Evolutionary conservation across 2,329 filamentous ascomycete species (phyloP).

Genomic region (Hysterium pulicare): DNA sequence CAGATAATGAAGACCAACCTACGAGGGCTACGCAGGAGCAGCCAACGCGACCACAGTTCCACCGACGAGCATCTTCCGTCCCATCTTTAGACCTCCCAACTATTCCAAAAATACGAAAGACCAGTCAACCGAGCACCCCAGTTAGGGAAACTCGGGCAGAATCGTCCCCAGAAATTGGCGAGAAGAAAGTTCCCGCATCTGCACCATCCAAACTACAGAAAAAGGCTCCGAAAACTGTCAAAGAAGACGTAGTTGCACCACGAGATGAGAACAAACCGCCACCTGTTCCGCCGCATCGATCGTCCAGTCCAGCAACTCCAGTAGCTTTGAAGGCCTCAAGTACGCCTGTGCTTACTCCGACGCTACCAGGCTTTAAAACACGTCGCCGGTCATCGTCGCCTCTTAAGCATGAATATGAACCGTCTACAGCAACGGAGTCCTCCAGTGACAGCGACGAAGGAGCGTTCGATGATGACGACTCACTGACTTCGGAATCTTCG

Average conservation of each 20-base stretch:
- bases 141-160: constrained; percentile 16
- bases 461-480: constrained; percentile 49
- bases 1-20: constrained; percentile 25
- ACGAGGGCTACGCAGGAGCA: constrained; percentile 17
- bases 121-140: constrained; percentile 37
- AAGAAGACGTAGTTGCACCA: constrained; percentile 12
- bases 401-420: constrained; percentile 93
- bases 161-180: constrained; percentile 11
- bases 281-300: constrained; percentile 50
- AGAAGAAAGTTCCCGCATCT: constrained; percentile 19
- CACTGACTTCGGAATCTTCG: constrained; percentile 49
- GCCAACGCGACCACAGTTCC: constrained; percentile 34
- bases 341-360: constrained; percentile 49
- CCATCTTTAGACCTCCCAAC: constrained; percentile 45
- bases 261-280: constrained; percentile 26
- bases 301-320: constrained; percentile 51
- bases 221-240: constrained; percentile 12
- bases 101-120: constrained; percentile 44
- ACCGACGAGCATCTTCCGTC: constrained; percentile 47
- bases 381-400: constrained; percentile 82
- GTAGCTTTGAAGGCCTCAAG: constrained; percentile 42
- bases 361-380: constrained; percentile 41
- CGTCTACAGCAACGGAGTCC: constrained; percentile 68
- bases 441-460: constrained; percentile 57
- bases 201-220: constrained; percentile 29